Conservation (phyloP, 176 grass and related monocot species). For the Coix lacrymajobi region DNA sequence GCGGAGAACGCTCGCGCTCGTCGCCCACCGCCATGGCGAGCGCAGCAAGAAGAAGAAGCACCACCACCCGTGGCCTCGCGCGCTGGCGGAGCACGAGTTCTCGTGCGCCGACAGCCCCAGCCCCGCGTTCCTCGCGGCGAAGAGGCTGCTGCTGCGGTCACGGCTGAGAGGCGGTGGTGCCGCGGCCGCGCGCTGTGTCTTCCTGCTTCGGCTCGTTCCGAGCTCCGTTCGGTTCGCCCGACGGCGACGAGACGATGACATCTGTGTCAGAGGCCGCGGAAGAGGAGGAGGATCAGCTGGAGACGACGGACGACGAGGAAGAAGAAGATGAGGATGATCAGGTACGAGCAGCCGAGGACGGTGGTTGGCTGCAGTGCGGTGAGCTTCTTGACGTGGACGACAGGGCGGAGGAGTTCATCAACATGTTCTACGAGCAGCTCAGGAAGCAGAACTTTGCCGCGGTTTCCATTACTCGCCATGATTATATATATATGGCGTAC, state of each 20-base stretch:
- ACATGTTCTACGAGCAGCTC: constrained; percentile 82
- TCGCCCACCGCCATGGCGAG: constrained; percentile 21
- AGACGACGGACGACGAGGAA: background rate
- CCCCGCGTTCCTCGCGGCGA: constrained; percentile 32
- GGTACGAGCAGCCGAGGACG: background rate
- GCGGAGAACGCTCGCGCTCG: constrained; percentile 29
- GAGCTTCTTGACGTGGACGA: constrained; percentile 58
- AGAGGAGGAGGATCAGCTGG: background rate
- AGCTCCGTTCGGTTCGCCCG: background rate
- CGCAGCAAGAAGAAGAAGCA: constrained; percentile 24
- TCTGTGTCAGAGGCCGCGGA: background rate
- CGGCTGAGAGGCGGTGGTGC: constrained; percentile 14
- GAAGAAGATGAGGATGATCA: background rate
- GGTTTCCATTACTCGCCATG: constrained; percentile 24
- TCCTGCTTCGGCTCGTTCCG: constrained; percentile 28
- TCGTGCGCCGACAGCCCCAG: constrained; percentile 68
- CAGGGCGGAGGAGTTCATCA: constrained; percentile 89
- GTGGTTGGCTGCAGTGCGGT: background rate
- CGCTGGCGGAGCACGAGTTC: constrained; percentile 58
- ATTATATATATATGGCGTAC: background rate
- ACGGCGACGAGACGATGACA: background rate
- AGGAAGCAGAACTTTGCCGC: constrained; percentile 54
- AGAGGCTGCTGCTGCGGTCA: constrained; percentile 38
- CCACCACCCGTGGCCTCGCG: background rate
- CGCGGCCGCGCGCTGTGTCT: background rate